Evolutionary conservation across 140 eudicot species (phyloP), one percentile per base, ranked within the genome.

Genomic region (Flaveria floridana): DNA sequence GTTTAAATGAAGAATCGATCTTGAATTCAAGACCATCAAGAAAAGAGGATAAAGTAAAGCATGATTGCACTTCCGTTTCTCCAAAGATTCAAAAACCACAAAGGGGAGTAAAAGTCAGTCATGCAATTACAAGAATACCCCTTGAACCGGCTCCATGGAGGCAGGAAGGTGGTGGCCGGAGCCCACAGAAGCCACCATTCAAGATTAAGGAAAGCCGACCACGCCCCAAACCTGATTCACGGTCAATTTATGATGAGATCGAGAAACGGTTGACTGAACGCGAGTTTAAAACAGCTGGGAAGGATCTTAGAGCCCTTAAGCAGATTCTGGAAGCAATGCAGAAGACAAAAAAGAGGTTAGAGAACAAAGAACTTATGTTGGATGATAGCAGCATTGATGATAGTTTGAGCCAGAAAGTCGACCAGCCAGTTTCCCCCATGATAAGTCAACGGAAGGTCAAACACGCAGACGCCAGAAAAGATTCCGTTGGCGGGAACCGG

Each of bases 251-350:
- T 65, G 86, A 92, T 37, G 94, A 88, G 71, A 84, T 88, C 10
- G 93, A 88, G 85, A 94, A 85, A 80, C 80, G 92, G 84, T 84
- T 90, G 84, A 79, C 85, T 1, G 86, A 88, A 26, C 79, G 85
- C 12, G 96, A 85, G 70, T 94, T 79, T 80, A 84, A 76, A 80
- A 73, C 79, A 34, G 80, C 96, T 7, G 97, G 96, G 18, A 94
- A 86, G 84, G 97, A 94, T 83, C 94, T 88, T 76, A 84, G 97
- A 78, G 99, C 95, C 37, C 96, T 94, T 18, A 90, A 94, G 83
- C 99, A 90, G 83, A 94, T 87, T 67, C 92, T 88, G 59, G 99
- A 94, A 80, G 87, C 99, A 83, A 85, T 94, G 92, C 84, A 90
- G 77, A 86, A 75, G 76, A 85, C 89, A 23, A 88, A 85, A 78